These are phyloP conservation scores for Mollisia scopiformis DNA, from an alignment of 2,329 filamentous ascomycete genomes.

Conservation along the genomic window DNA sequence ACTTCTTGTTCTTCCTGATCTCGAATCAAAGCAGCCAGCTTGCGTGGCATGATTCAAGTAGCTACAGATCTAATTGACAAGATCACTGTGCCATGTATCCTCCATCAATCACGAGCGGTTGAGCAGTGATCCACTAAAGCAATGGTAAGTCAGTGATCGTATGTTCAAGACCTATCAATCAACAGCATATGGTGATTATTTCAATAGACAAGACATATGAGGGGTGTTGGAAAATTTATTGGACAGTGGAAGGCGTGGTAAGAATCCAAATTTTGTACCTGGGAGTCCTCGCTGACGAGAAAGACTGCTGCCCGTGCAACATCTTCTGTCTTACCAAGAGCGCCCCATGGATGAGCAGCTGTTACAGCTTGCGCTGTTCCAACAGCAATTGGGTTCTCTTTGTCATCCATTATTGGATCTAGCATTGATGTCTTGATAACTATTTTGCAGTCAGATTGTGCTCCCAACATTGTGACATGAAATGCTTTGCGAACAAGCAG, in stretches of 20 bases:
- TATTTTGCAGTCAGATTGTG: not conserved
- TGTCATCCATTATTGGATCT: not conserved
- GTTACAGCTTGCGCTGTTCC: not conserved
- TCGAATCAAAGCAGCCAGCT: no score
- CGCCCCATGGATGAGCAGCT: not conserved
- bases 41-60: no score
- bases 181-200: no score
- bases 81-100: conserved; percentile 1
- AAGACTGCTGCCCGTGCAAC: not conserved
- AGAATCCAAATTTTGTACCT: not conserved
- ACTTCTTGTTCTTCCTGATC: no score
- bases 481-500: not conserved
- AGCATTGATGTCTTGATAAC: not conserved
- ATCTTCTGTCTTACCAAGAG: not conserved
- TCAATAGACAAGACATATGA: no score
- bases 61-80: no score
- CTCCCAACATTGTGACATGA: not conserved
- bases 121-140: not conserved
- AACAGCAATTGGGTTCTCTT: not conserved
- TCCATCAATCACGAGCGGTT: not conserved
- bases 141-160: not conserved
- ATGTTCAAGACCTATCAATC: not conserved
- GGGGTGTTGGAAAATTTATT: no score
- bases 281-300: not conserved
- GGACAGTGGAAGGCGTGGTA: not conserved